phyloP scores from a whole-genome alignment of 768 basidiomycete genomes.

The Aureoboletus auriporus region DNA sequence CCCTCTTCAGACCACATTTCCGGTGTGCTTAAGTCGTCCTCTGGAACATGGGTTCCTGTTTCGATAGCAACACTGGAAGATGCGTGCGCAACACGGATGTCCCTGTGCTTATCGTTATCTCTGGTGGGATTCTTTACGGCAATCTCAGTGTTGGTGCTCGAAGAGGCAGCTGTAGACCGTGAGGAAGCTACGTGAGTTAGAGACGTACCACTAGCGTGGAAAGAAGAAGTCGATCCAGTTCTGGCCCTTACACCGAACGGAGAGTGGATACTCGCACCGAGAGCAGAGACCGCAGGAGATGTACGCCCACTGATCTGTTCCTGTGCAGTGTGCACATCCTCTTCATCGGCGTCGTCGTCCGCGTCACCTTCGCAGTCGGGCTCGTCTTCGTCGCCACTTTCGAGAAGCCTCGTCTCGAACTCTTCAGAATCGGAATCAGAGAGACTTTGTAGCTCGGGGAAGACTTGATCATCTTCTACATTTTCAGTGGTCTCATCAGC shows the following conservation, averaged over 20 bases:
- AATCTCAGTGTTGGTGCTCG: not conserved
- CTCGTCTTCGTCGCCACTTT: constrained; percentile 23
- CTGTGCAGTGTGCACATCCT: constrained; percentile 17
- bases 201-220: constrained; percentile 1
- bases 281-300: constrained; percentile 23
- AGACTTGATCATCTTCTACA: constrained; percentile 12
- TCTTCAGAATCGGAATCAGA: constrained; percentile 28
- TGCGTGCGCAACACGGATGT: not conserved
- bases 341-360: constrained; percentile 27
- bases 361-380: constrained; percentile 28
- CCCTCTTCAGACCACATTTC: constrained; percentile 2
- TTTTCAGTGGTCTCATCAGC: constrained; percentile 12
- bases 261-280: constrained; percentile 11
- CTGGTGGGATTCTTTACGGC: not conserved
- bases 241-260: constrained; percentile 6
- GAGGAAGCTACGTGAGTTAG: not conserved
- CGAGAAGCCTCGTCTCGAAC: constrained; percentile 9
- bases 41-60: constrained; percentile 1
- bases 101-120: constrained; percentile 6
- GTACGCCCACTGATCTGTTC: constrained; percentile 22
- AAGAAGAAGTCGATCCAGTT: constrained; percentile 4
- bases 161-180: constrained; percentile 11
- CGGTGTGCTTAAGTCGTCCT: not conserved
- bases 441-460: constrained; percentile 24
- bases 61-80: constrained; percentile 4